Conservation (phyloP, 2,329 filamentous ascomycete species). For the Pseudocercospora ulei region DNA sequence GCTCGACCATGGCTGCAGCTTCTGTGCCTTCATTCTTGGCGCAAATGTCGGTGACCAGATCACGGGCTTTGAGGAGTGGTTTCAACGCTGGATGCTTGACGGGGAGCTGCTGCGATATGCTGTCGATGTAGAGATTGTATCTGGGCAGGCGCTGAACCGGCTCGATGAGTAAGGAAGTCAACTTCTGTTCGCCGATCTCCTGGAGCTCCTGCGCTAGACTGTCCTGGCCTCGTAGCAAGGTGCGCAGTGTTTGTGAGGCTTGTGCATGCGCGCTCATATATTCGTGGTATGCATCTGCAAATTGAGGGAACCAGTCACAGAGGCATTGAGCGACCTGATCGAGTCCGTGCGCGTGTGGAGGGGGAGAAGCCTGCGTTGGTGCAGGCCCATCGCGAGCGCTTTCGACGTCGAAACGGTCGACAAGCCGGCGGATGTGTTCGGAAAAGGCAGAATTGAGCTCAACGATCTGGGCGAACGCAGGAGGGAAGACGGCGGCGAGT, state of each 20-base stretch:
- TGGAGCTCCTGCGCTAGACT: slow-evolving; percentile 73
- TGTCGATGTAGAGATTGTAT: slow-evolving; percentile 93
- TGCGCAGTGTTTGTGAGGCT: slow-evolving; percentile 70
- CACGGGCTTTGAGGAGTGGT: slow-evolving; percentile 73
- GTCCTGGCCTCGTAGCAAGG: slow-evolving; percentile 63
- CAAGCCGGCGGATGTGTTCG: slow-evolving; percentile 60
- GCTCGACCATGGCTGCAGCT: slow-evolving; percentile 62
- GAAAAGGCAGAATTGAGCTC: slow-evolving; percentile 74
- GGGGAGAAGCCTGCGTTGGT: slow-evolving; percentile 53
- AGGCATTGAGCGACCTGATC: slow-evolving; percentile 69
- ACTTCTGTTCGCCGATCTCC: slow-evolving; percentile 76
- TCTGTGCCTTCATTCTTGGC: slow-evolving; percentile 69
- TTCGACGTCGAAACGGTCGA: slow-evolving; percentile 84
- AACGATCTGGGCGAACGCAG: slow-evolving; percentile 68
- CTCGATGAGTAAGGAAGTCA: slow-evolving; percentile 88
- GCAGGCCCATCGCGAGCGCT: slow-evolving; percentile 38
- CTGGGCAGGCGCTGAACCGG: slow-evolving; percentile 88
- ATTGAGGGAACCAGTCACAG: slow-evolving; percentile 85
- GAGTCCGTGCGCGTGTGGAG: slow-evolving; percentile 49
- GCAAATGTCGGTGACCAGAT: slow-evolving; percentile 93
- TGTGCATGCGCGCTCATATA: slow-evolving; percentile 86
- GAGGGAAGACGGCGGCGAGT: slow-evolving; percentile 71
- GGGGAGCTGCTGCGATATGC: slow-evolving; percentile 78
- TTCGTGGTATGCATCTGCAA: slow-evolving; percentile 80
- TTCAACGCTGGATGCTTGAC: slow-evolving; percentile 76